Evolutionary conservation across 371 early-diverging fungal genomes (phyloP).

Genomic region (Mortierella sp.): DNA sequence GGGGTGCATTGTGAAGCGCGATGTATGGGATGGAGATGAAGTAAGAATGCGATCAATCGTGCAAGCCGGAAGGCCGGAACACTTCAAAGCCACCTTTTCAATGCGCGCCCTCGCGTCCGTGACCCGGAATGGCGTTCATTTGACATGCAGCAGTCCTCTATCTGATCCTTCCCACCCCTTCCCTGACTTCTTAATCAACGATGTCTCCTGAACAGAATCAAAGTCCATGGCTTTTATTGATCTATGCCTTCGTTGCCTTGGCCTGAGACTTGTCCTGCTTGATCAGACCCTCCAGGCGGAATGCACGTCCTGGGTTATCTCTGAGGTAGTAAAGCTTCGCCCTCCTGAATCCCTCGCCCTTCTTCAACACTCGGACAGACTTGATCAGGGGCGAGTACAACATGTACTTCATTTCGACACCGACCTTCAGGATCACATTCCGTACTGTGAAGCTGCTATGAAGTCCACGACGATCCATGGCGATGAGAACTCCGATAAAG

Average conservation of each 20-base stretch:
- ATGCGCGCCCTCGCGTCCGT: too few species aligned
- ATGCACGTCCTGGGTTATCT: conserved; percentile 81
- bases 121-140: too few species aligned
- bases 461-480: conserved; percentile 83
- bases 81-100: neutral
- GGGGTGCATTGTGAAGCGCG: conserved; percentile 25
- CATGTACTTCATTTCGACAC: conserved; percentile 84
- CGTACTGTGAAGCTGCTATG: conserved; percentile 84
- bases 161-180: too few species aligned
- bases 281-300: conserved; percentile 68
- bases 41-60: neutral
- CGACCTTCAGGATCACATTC: conserved; percentile 83
- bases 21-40: neutral
- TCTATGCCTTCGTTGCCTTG: conserved; percentile 34
- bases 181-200: too few species aligned
- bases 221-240: neutral
- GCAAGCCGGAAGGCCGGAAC: neutral
- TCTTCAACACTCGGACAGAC: conserved; percentile 76
- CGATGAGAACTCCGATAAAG: conserved; percentile 84
- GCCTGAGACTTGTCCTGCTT: conserved; percentile 58
- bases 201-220: too few species aligned
- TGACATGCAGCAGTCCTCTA: too few species aligned
- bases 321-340: conserved; percentile 85
- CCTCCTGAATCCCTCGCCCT: conserved; percentile 73
- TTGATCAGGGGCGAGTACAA: conserved; percentile 88